Base-by-base conservation (phyloP, 2,329 filamentous ascomycete species). In the Beauveria pseudobassiana region DNA sequence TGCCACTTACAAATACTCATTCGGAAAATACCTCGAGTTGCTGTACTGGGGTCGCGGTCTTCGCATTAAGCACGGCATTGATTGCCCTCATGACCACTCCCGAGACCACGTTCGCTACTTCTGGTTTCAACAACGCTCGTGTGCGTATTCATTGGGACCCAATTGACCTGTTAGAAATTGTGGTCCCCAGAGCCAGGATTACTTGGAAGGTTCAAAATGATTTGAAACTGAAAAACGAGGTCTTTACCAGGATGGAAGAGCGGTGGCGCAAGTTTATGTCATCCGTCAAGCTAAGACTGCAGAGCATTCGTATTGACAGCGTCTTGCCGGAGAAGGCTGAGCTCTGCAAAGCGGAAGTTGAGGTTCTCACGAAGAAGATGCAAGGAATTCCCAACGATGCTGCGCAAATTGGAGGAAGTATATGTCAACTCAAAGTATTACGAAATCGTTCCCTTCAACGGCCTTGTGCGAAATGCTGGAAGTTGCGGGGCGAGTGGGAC, bases 161-260 rank as follows among this genome's bases (percentile, higher is more conserved):
- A 0, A 93, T 99, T 62, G 91, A 95, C 66, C 83, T 99, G 8
- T 87, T 98, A 43, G 96, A 99, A 72, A 93, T 99, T 63, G 88
- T 96, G 58, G 95, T 98, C 2, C 95, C 95, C 1, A 85, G 93
- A 62, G 86, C 92, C 28, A 86, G 90, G 61, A 89, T 99, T 57
- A 97, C 93, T 0, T 99, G 96, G 93, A 98, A 97, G 73, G 95
- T 99, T 28, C 93, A 96, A 67, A 90, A 96, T 65, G 95, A 99
- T 71, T 77, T 99, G 54, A 89, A 83, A 66, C 82, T 99, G 68
- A 96, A 96, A 74, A 99, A 99, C 68, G 91, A 96, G 26, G 86
- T 96, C 38, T 99, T 90, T 71, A 81, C 80, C 24, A 89, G 87
- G 70, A 89, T 89, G 64, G 90, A 96, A 70, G 87, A 91, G 59